Conservation (phyloP, 192 early-diverging fungal genomes). For the Glomus cerebriforme region DNA sequence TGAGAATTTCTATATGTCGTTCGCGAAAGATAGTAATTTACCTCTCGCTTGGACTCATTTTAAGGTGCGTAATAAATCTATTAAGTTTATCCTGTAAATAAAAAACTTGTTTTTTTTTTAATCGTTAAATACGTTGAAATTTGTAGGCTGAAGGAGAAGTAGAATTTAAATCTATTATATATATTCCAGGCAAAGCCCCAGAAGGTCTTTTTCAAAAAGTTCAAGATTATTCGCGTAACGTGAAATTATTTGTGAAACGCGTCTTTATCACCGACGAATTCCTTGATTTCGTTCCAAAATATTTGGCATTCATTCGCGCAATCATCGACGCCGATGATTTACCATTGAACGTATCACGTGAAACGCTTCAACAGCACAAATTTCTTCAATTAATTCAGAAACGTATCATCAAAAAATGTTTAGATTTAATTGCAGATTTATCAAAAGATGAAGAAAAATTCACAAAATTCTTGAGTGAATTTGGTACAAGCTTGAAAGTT, state of each 20-base stretch:
- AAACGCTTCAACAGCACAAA: slow-evolving; percentile 90
- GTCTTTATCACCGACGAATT: slow-evolving; percentile 97
- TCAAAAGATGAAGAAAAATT: slow-evolving; percentile 70
- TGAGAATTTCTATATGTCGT: slow-evolving; percentile 83
- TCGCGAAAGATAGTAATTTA: slow-evolving; percentile 67
- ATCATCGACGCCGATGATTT: slow-evolving; percentile 96
- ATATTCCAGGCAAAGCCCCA: slow-evolving; percentile 70
- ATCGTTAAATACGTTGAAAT: not conserved
- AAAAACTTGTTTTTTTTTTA: not conserved
- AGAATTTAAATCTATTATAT: slow-evolving; percentile 89
- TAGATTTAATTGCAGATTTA: slow-evolving; percentile 82
- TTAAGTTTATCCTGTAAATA: not conserved
- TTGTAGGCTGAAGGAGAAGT: slow-evolving; percentile 82
- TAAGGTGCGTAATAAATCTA: slow-evolving; percentile 42
- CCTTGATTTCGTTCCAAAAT: slow-evolving; percentile 83
- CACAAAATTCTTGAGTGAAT: slow-evolving; percentile 71
- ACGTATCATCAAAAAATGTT: slow-evolving; percentile 83
- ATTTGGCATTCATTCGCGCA: slow-evolving; percentile 90
- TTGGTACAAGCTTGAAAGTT: slow-evolving; percentile 77
- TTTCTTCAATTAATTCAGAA: slow-evolving; percentile 82
- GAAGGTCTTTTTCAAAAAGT: slow-evolving; percentile 55
- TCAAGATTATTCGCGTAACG: slow-evolving; percentile 55
- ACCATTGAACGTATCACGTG: slow-evolving; percentile 97
- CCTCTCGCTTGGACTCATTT: slow-evolving; percentile 89
- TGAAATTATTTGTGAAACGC: slow-evolving; percentile 93